Evolutionary conservation across 495 filamentous ascomycete species (phyloP).

Genomic region (Daldinia caldariorum): DNA sequence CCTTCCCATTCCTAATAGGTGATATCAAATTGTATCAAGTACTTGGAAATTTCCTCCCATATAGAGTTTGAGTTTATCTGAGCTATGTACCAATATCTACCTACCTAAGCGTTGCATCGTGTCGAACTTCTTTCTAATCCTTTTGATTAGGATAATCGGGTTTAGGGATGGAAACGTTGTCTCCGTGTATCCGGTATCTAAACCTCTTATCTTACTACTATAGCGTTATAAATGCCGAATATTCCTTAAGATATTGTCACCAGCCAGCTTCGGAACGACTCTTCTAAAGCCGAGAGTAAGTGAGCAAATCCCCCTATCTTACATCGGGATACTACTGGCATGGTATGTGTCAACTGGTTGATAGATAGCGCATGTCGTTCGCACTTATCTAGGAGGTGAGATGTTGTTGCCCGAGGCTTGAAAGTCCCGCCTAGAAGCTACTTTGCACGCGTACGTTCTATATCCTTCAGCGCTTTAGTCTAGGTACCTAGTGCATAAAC

Average conservation of each 20-base stretch:
- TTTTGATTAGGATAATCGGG: too few relatives aligned
- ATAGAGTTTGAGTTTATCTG: too few relatives aligned
- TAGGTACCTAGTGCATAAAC: constrained; percentile 10
- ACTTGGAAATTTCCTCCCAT: too few relatives aligned
- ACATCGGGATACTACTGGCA: constrained; percentile 11
- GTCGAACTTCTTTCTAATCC: too few relatives aligned
- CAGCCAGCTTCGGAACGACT: not conserved
- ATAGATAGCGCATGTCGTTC: constrained; percentile 1
- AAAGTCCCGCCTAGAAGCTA: not conserved
- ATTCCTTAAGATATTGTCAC: not conserved
- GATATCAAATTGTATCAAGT: too few relatives aligned
- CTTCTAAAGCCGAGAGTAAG: not conserved
- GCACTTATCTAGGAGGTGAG: not conserved
- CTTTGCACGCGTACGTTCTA: not conserved
- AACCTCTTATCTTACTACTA: not conserved
- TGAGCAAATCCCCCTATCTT: not conserved
- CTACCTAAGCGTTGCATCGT: too few relatives aligned
- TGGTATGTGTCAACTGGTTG: constrained; percentile 19
- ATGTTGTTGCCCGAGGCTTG: not conserved
- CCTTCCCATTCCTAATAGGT: too few relatives aligned
- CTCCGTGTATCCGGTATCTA: too few relatives aligned
- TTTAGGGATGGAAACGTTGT: too few relatives aligned
- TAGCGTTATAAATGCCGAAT: not conserved
- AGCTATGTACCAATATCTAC: too few relatives aligned
- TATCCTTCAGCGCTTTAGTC: constrained; percentile 1